Evolutionary conservation across 2,329 filamentous ascomycete species (phyloP).

Genomic region (Fusarium sp.): DNA sequence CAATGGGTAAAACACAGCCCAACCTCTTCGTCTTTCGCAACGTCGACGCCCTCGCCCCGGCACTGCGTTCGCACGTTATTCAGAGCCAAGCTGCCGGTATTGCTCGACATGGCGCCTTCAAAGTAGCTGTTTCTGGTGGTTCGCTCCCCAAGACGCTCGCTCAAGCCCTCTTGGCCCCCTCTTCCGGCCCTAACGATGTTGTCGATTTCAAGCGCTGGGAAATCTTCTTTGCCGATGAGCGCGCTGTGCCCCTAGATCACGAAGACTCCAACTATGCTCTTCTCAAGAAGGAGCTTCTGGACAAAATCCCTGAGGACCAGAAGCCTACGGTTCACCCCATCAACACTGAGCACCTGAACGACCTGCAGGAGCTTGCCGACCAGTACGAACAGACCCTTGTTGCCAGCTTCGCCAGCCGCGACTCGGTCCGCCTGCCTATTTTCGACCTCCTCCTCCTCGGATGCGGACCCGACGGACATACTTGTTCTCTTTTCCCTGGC

Average conservation of each 20-base stretch:
- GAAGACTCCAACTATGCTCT: conserved; percentile 94
- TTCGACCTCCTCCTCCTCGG: conserved; percentile 95
- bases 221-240: conserved; percentile 98
- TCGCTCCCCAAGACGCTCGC: conserved; percentile 91
- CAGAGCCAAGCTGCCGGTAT: conserved; percentile 84
- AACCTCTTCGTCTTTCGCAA: conserved; percentile 86
- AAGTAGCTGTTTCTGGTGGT: conserved; percentile 92
- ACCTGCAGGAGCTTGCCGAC: conserved; percentile 93
- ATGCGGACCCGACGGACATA: conserved; percentile 96
- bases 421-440: conserved; percentile 93
- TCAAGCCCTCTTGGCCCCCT: conserved; percentile 78
- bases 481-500: conserved; percentile 94
- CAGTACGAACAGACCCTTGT: conserved; percentile 92
- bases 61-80: conserved; percentile 86
- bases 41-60: conserved; percentile 77
- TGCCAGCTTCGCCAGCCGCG: conserved; percentile 86
- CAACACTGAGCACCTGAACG: conserved; percentile 73
- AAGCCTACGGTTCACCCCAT: conserved; percentile 84
- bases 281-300: conserved; percentile 86
- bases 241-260: conserved; percentile 91
- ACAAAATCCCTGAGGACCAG: conserved; percentile 81
- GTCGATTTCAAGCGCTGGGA: conserved; percentile 91
- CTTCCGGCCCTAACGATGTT: conserved; percentile 67
- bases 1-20: conserved; percentile 69
- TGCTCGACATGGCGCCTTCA: conserved; percentile 85